A percentile compares a stretch with the other conserved stretches of the same genome.
Conservation (phyloP, 805 yeast species). For the Starmera quercuum region DNA sequence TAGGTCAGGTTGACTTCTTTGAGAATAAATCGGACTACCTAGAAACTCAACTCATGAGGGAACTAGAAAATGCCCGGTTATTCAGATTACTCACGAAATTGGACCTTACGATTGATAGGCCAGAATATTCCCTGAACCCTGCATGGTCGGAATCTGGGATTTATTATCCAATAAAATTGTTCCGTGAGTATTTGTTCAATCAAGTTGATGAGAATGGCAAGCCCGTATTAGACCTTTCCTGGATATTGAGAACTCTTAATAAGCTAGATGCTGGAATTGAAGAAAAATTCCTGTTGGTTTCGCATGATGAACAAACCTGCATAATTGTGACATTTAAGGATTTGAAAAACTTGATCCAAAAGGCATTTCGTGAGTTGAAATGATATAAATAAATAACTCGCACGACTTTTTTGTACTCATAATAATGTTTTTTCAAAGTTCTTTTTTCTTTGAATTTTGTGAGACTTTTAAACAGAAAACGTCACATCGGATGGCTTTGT, state of each 20-base stretch:
- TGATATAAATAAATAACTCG: too few species aligned
- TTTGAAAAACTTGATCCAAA: constrained; percentile 61
- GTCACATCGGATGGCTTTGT: too few species aligned
- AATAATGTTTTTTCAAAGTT: too few species aligned
- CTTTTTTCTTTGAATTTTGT: too few species aligned
- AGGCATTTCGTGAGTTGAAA: constrained; percentile 47
- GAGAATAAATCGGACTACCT: constrained; percentile 47
- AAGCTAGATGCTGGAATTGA: constrained; percentile 90
- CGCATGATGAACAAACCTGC: constrained; percentile 81
- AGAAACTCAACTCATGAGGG: constrained; percentile 57
- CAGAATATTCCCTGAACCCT: constrained; percentile 49
- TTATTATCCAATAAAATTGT: constrained; percentile 62
- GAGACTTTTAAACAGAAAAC: too few species aligned
- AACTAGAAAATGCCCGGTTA: constrained; percentile 82
- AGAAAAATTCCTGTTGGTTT: constrained; percentile 72
- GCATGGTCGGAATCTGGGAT: constrained; percentile 74
- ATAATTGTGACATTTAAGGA: constrained; percentile 81
- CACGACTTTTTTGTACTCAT: too few species aligned
- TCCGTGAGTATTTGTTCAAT: constrained; percentile 80
- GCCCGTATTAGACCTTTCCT: constrained; percentile 75
- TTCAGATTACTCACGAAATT: constrained; percentile 78
- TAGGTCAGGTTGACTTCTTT: constrained; percentile 40
- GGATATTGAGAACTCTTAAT: constrained; percentile 71
- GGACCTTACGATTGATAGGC: constrained; percentile 68
- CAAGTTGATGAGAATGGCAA: constrained; percentile 72